Evolutionary conservation across 371 early-diverging fungal species (phyloP), one percentile per base, ranked within the genome.

Genomic region (Parasitella parasitica): DNA sequence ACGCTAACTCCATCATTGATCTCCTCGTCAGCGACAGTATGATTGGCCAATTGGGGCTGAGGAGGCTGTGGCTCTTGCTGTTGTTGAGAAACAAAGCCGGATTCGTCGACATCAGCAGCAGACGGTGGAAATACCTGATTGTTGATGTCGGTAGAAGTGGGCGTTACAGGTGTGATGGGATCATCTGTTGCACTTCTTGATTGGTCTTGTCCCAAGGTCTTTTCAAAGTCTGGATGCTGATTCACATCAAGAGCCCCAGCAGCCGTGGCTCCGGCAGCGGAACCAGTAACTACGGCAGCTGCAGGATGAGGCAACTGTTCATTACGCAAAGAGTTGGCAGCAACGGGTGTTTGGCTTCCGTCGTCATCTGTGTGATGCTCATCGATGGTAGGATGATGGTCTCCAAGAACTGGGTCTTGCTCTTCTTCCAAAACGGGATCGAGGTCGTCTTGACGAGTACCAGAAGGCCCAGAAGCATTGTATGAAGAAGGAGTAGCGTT

Each of bases 401-500:
- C 51, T 7, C 32, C 51, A 30, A 50, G 51, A 16, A 50, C 51
- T 28, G 46, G 46, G 5, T 46, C 46, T 46, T 46, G 46, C 20
- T 46, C 46, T 13, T 18, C 46, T 22, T 46, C 32, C 46, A 32
- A 43, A 36, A 32, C 34, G 24, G 20, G 24, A 2, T 36, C 37
- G 7, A 15, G 26, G 13, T 46, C 37, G 12, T 36, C 49, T 20
- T 50, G 50, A 46, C 24, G 46, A 20, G 46, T 46, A 20, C 46
- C 46, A 22, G 43, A 43, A 15, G 62, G 55, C 1, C 28, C 38
- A 18, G 30, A 12, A 11, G 35, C 34, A 18, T 59, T 48, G 18
- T 59, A 28, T 22, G 46, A 3, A 2, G 36, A 37, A 18, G 61
- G 62, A 22, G 59, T 64, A 3, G 59, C 65, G 30, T 38, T 27